phyloP scores from a whole-genome alignment of 768 basidiomycete genomes.

The Serpula lacrymans region DNA sequence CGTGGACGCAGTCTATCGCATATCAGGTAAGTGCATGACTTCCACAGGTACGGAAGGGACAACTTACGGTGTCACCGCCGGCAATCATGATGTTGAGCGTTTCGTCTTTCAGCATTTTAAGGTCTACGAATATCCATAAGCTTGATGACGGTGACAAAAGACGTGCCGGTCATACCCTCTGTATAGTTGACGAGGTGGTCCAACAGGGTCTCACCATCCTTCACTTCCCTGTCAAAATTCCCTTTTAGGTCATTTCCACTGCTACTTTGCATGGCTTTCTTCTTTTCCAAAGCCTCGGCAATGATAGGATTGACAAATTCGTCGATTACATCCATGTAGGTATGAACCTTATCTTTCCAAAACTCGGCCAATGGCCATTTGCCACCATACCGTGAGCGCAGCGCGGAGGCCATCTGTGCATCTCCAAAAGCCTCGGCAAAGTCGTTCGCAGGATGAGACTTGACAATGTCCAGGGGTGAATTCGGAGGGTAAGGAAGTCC shows the following conservation, averaged over 20 bases:
- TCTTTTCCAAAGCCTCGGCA: conserved; percentile 41
- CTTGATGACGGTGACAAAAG: neutral
- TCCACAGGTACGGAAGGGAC: no score
- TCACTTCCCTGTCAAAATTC: conserved; percentile 8
- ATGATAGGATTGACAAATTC: conserved; percentile 54
- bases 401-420: conserved; percentile 40
- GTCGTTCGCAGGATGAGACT: conserved; percentile 31
- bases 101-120: conserved; percentile 37
- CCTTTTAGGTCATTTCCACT: no score
- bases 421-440: conserved; percentile 50
- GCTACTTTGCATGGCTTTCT: conserved; percentile 18
- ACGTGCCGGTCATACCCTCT: conserved; percentile 13
- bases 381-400: conserved; percentile 37
- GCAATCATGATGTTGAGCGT: conserved; percentile 43
- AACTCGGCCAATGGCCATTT: conserved; percentile 55
- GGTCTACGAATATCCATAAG: conserved; percentile 15
- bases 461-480: conserved; percentile 9
- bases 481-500: conserved; percentile 46
- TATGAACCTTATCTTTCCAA: conserved; percentile 43
- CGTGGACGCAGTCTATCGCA: conserved; percentile 30
- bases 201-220: conserved; percentile 25
- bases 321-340: conserved; percentile 45
- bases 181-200: conserved; percentile 27
- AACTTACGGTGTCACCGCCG: conserved; percentile 40
- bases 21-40: no score